A percentile compares a stretch with the other conserved stretches of the same genome.
These are phyloP conservation scores for Saturnispora dispora DNA, from an alignment of 805 yeast species.

Conservation along the genomic window DNA sequence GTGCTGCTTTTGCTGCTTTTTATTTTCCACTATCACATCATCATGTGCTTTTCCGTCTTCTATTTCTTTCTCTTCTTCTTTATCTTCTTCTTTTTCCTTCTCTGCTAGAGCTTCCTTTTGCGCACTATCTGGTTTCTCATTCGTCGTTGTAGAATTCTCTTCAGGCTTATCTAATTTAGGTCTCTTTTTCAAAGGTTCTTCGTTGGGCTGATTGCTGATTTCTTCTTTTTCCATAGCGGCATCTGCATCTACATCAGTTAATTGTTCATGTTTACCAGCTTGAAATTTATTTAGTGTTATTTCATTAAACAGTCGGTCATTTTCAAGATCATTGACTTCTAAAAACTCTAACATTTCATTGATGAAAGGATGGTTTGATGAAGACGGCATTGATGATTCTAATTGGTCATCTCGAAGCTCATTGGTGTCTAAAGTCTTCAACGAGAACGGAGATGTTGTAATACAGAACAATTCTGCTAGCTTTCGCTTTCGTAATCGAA, in stretches of 20 bases:
- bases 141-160: not conserved
- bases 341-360: constrained; percentile 35
- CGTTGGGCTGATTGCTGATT: not conserved
- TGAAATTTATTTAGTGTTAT: constrained; percentile 2
- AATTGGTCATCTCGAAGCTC: constrained; percentile 26
- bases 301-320: constrained; percentile 31
- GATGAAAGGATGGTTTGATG: constrained; percentile 1
- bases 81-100: not conserved
- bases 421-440: constrained; percentile 30
- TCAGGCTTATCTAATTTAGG: not conserved
- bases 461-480: constrained; percentile 55
- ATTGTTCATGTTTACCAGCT: not conserved
- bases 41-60: not conserved
- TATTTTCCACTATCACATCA: too few species aligned
- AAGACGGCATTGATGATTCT: not conserved
- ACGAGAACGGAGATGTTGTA: constrained; percentile 42
- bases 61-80: not conserved
- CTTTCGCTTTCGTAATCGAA: constrained; percentile 45
- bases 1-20: constrained; percentile 6
- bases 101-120: not conserved
- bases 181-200: constrained; percentile 2
- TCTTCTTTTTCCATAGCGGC: not conserved
- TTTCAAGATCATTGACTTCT: constrained; percentile 43
- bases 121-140: not conserved
- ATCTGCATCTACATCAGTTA: constrained; percentile 12